A percentile compares a stretch with the other conserved stretches of the same genome.
phyloP scores from a whole-genome alignment of 805 yeast genomes.

The Middelhovenomyces tepae region DNA sequence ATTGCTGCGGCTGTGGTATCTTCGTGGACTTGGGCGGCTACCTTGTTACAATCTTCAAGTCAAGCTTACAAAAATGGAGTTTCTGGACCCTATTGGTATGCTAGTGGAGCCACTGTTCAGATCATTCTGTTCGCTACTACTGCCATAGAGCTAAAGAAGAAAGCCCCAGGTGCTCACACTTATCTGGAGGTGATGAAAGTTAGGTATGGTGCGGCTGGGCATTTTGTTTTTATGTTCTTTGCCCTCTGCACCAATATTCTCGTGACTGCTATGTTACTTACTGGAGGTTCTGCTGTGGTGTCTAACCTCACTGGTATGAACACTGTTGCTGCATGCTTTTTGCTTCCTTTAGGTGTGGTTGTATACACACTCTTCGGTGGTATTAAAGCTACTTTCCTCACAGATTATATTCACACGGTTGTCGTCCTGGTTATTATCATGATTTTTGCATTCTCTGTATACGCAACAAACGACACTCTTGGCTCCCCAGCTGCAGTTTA shows the following conservation, averaged over 20 bases:
- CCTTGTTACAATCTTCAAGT: slow-evolving; percentile 64
- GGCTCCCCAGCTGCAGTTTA: slow-evolving; percentile 82
- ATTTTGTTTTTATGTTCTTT: slow-evolving; percentile 51
- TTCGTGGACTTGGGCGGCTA: slow-evolving; percentile 93
- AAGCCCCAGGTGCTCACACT: slow-evolving; percentile 89
- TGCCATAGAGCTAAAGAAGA: slow-evolving; percentile 81
- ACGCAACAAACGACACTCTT: slow-evolving; percentile 54
- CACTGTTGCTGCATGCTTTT: slow-evolving; percentile 70
- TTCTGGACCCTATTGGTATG: slow-evolving; percentile 74
- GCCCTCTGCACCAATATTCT: slow-evolving; percentile 82
- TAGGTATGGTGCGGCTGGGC: slow-evolving; percentile 73
- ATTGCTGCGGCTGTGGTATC: slow-evolving; percentile 87
- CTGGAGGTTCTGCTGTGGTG: slow-evolving; percentile 85
- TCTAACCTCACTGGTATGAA: slow-evolving; percentile 75
- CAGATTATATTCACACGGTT: slow-evolving; percentile 76
- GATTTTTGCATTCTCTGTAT: slow-evolving; percentile 73
- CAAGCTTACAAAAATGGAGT: slow-evolving; percentile 75
- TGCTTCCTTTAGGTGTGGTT: slow-evolving; percentile 74
- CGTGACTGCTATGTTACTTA: slow-evolving; percentile 85
- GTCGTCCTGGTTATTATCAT: slow-evolving; percentile 68
- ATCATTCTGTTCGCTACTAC: slow-evolving; percentile 76
- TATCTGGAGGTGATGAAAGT: slow-evolving; percentile 76
- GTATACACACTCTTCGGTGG: slow-evolving; percentile 75
- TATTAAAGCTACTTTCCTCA: slow-evolving; percentile 69
- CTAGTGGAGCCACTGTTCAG: slow-evolving; percentile 87